Evolutionary conservation across 2,329 filamentous ascomycete species (phyloP).

Genomic region (Venturia oleaginea): DNA sequence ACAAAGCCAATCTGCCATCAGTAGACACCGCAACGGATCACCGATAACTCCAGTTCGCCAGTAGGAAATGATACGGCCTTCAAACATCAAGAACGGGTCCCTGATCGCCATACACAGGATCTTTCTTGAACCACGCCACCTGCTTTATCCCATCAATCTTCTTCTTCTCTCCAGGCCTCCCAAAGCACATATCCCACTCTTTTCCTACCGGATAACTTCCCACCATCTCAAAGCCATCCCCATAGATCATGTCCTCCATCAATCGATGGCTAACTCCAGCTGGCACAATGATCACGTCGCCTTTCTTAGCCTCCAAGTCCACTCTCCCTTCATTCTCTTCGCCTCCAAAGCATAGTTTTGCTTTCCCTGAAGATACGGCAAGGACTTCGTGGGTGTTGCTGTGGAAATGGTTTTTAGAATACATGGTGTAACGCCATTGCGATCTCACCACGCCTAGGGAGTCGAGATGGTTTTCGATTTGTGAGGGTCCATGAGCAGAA

Average conservation of each 20-base stretch:
- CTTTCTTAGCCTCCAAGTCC: constrained; percentile 46
- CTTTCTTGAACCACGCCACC: constrained; percentile 49
- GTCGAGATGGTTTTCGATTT: constrained; percentile 49
- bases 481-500: constrained; percentile 32
- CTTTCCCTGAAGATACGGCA: constrained; percentile 48
- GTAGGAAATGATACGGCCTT: neutral
- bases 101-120: constrained; percentile 50
- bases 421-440: constrained; percentile 64
- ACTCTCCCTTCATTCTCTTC: constrained; percentile 50
- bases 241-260: constrained; percentile 42
- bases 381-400: constrained; percentile 59
- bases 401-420: constrained; percentile 57
- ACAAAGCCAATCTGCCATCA: too few species aligned
- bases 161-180: constrained; percentile 45
- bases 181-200: constrained; percentile 67
- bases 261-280: constrained; percentile 58
- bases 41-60: neutral
- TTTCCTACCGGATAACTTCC: constrained; percentile 52
- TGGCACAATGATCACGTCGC: constrained; percentile 57
- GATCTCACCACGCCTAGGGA: constrained; percentile 47
- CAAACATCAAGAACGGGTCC: constrained; percentile 37
- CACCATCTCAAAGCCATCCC: constrained; percentile 54
- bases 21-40: too few species aligned
- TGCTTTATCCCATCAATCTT: constrained; percentile 40
- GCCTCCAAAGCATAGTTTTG: constrained; percentile 57